These are phyloP conservation scores for Davidsoniella virescens DNA, from an alignment of 2,329 filamentous ascomycete species.

Conservation along the genomic window DNA sequence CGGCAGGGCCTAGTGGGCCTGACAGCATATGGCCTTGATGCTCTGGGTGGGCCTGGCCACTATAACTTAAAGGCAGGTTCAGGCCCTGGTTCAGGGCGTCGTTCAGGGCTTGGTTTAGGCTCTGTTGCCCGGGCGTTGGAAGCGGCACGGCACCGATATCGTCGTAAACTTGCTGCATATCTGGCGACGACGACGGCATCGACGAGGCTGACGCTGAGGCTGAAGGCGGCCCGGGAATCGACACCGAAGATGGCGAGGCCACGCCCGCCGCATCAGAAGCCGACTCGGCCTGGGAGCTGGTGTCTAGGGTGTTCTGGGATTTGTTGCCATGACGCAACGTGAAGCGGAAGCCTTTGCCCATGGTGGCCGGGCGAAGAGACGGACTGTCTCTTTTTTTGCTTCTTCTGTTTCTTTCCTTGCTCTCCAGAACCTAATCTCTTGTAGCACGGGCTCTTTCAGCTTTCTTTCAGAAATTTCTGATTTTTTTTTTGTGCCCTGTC, in stretches of 20 bases:
- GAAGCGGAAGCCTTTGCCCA: conserved; percentile 8
- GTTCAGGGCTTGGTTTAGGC: no score
- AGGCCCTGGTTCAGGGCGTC: no score
- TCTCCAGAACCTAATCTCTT: background rate
- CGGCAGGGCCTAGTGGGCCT: no score
- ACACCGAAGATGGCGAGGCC: no score
- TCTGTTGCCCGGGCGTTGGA: no score
- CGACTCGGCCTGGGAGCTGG: background rate
- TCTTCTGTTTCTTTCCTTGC: background rate
- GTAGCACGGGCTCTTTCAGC: no score
- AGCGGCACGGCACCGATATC: background rate
- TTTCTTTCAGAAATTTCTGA: no score
- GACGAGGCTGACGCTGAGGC: background rate
- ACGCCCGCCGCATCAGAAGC: background rate
- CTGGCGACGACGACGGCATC: background rate
- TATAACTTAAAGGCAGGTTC: no score
- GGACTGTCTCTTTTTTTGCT: background rate
- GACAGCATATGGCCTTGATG: no score
- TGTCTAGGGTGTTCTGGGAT: conserved; percentile 7
- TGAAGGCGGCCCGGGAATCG: no score
- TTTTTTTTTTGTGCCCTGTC: no score
- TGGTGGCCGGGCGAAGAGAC: background rate
- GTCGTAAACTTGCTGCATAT: background rate
- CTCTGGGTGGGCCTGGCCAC: background rate
- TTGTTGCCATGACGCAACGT: conserved; percentile 7